Base-by-base conservation (phyloP, 2,329 filamentous ascomycete genomes). In the Fusarium illudens region DNA sequence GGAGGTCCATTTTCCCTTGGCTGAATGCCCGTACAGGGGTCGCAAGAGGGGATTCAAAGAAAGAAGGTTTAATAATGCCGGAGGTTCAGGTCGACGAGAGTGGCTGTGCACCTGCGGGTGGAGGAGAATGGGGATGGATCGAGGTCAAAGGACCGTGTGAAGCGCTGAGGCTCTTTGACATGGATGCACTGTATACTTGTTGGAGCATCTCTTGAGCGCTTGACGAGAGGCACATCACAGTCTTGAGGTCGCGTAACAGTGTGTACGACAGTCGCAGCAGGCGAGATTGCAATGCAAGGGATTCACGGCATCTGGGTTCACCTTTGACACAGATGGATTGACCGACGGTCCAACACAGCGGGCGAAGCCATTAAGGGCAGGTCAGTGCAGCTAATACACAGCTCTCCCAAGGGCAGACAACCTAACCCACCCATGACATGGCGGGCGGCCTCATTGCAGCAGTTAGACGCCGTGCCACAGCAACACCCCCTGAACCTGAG, bases 21-120 rank as follows among this genome's bases (percentile, higher is more conserved):
- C 22, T n/a, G 22, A 27, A 19, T 42, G 29, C 27, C 33, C 32
- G 22, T 22, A 17, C 42, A 58, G 44, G 54, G 33, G 29, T 22
- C 25, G 15, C 11, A 12, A 13, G 27, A 39, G 19, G 42, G 44
- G 27, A 53, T 27, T 44, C 37, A 27, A 39, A 27, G 19, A 49
- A 49, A 53, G 27, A 58, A 44, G 48, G 56, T 42, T 58, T 27
- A 53, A 20, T 49, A 53, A 33, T 34, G 36, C 49, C 44, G 37
- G 22, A 46, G 25, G 29, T 70, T 70, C 67, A 70, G 67, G 67
- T 62, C 67, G 49, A 49, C 20, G n/a, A 62, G 44, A 48, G 67
- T 70, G 67, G 67, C 67, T 68, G 67, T 68, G 67, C 60, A 69
- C 36, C 36, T 65, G 58, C 62, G 65, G 30, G 57, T 50, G 53